These are phyloP conservation scores for Nakazawaea wyomingensis DNA, from an alignment of 805 yeast genomes.

Conservation along the genomic window DNA sequence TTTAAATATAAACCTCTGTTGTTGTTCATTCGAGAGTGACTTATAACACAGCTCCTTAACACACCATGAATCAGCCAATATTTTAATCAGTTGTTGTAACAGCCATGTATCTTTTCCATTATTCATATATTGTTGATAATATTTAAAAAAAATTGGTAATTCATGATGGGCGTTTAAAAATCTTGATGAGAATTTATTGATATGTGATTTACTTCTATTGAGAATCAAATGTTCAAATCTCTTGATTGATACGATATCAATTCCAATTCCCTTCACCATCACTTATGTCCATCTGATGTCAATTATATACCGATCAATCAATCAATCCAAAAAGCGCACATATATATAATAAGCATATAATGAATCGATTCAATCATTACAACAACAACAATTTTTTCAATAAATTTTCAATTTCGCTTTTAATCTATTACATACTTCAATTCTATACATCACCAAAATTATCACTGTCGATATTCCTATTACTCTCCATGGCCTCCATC, in stretches of 20 bases:
- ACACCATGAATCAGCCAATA: conserved; percentile 64
- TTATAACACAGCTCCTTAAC: conserved; percentile 72
- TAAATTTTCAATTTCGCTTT: conserved; percentile 23
- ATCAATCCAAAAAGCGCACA: no score
- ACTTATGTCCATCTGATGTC: no score
- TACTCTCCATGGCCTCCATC: conserved; percentile 26
- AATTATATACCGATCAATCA: no score
- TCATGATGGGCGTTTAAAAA: conserved; percentile 1
- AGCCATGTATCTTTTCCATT: neutral
- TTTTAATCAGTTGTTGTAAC: conserved; percentile 13
- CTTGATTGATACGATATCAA: neutral
- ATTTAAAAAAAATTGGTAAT: conserved; percentile 1
- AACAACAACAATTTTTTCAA: conserved; percentile 15
- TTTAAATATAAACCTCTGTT: conserved; percentile 46
- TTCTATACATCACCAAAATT: neutral
- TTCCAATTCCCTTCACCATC: conserved; percentile 11
- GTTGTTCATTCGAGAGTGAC: conserved; percentile 44
- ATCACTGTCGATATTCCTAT: conserved; percentile 15
- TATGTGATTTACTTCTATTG: conserved; percentile 2
- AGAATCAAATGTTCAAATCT: conserved; percentile 4
- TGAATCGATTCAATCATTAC: neutral
- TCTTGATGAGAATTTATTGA: neutral
- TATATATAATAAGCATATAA: no score
- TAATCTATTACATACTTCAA: conserved; percentile 22
- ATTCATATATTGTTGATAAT: neutral